Base-by-base conservation (phyloP, 352 stramenopile species). In the Globisporangium megalacanthum region DNA sequence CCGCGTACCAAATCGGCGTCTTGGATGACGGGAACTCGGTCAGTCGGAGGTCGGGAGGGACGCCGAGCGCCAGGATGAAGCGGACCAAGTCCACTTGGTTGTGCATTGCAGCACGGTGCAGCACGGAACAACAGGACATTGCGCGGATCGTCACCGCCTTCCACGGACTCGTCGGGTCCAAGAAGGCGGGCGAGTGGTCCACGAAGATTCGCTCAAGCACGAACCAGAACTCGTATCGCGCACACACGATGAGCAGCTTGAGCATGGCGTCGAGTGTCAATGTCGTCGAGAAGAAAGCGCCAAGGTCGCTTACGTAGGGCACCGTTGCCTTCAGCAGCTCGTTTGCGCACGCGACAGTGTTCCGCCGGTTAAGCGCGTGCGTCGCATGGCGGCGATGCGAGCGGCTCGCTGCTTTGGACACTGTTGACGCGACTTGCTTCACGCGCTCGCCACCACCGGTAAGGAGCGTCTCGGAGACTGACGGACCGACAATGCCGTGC, bases 1-100 rank as follows among this genome's bases (percentile, higher is more conserved):
- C 75, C 49, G 78, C 78, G 45, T 80, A 86, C 54, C 70, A 81
- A 56, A 85, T 70, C 7, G 78, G 73, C 31, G 60, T 70, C 15
- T 52, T 59, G 2, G 65, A 57, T 6, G 51, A 41, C 19, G 58
- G 62, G 0, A 74, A 45, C 54, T 77, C 60, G 11, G 58, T 61
- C 9, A 86, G 49, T 0, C 52, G 61, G 19, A 85, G 58, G 51
- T 80, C 64, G 17, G 64, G 46, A 33, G 70, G 53, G 35, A 85
- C 68, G 31, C 78, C 78, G 0, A 85, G 56, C 2, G 58, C 58
- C 41, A 88, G 60, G 39, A 86, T 63, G 47, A 86, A 86, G 36
- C 56, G 51, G 15, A 85, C 49, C 17, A 86, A 14, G 8, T 62
- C 41, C 10, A 62, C 65, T 58, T 78, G 67, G 42, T 86, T 78